A percentile compares a stretch with the other conserved stretches of the same genome.
Conservation (phyloP, 2,329 filamentous ascomycete genomes). For the Alternaria arbusti region DNA sequence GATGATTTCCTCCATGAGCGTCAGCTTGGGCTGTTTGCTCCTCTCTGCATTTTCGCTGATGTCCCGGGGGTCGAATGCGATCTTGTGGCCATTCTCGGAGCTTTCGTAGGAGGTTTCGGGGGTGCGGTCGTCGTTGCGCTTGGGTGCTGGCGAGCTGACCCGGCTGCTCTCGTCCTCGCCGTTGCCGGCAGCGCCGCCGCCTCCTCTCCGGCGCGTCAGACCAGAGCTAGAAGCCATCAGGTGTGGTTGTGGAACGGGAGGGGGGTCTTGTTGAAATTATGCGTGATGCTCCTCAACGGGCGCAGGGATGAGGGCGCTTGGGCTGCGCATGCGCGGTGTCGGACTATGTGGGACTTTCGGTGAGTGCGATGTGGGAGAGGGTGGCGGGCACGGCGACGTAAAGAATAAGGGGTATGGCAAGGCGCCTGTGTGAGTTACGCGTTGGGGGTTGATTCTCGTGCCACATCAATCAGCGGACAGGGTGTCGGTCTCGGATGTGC, state of each 20-base stretch:
- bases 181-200: constrained; percentile 63
- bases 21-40: constrained; percentile 97
- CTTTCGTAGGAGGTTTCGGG: constrained; percentile 86
- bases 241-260: constrained; percentile 37
- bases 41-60: constrained; percentile 96
- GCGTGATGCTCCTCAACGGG: constrained; percentile 41
- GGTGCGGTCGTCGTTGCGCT: constrained; percentile 64
- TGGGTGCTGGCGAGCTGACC: constrained; percentile 69
- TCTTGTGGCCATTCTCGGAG: constrained; percentile 96
- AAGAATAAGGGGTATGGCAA: constrained; percentile 28
- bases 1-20: constrained; percentile 97
- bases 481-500: constrained; percentile 19
- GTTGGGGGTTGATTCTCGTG: constrained; percentile 32
- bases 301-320: constrained; percentile 43
- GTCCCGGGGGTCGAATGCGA: constrained; percentile 95
- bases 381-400: constrained; percentile 14
- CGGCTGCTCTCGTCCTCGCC: constrained; percentile 68
- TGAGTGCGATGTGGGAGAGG: constrained; percentile 14
- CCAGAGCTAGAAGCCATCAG: constrained; percentile 73
- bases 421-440: constrained; percentile 20
- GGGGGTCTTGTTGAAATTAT: constrained; percentile 41
- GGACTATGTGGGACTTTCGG: constrained; percentile 19
- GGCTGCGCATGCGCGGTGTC: constrained; percentile 41
- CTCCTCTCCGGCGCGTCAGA: constrained; percentile 73
- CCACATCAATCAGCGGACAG: constrained; percentile 29